Base-by-base conservation (phyloP, 2,329 filamentous ascomycete species). In the Trichoderma sp. region DNA sequence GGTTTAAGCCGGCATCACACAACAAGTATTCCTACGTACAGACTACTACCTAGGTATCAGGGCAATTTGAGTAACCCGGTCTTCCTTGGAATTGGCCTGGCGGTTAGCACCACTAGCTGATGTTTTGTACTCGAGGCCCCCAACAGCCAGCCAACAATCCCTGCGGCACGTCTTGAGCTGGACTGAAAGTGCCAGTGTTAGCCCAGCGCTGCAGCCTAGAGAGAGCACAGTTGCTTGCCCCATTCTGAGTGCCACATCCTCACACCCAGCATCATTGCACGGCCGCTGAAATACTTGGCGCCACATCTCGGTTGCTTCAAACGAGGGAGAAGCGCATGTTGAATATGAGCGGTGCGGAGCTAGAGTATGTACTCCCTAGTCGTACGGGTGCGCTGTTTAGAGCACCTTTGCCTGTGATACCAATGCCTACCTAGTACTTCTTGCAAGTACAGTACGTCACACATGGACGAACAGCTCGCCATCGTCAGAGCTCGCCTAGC, bases 401-500 rank as follows among this genome's bases (percentile, higher is more conserved):
- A 24, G 30, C 34, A 49, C 18, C 46, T 49, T 32, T 39, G 21
- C 13, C 30, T 21, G 14, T 39, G 39, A 43, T 43, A 43, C 39
- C 39, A 43, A n/a, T n/a, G 39, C n/a, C 43, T 34, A 24, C 63
- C 37, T n/a, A n/a, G n/a, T n/a, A 26, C 26, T 26, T 26, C 26
- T 26, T 26, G 2, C 26, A 26, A 26, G 26, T 26, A n/a, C n/a
- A 11, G 28, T 66, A 49, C 63, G 51, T 58, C 39, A 46, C 52
- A 37, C 34, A 26, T 21, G 28, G 30, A 21, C 52, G 26, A 32
- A 46, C 21, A 32, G 8, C 32, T 55, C 30, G 30, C 43, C 14
- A 61, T 61, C 63, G 37, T 66, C 63, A 16, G 54, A 66, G 63
- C 63, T 66, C 63, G 63, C 63, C 52, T 66, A 66, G 54, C 51